Evolutionary conservation across 2,329 filamentous ascomycete genomes (phyloP).

Genomic region (Ascochyta clinopodiicola): DNA sequence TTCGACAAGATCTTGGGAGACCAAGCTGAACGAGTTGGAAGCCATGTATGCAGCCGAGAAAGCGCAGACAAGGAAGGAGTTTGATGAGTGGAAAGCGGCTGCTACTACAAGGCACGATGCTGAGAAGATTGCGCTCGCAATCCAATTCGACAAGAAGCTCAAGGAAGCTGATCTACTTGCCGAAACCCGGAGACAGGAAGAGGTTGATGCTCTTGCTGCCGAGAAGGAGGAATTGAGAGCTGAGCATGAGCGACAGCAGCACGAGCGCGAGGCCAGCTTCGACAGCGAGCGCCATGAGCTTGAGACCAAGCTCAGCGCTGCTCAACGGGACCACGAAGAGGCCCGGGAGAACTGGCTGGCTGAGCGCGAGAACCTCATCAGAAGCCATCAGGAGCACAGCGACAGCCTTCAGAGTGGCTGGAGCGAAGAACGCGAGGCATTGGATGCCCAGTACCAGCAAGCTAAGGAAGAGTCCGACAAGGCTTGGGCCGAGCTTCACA

Average conservation of each 20-base stretch:
- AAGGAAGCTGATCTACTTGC: constrained; percentile 58
- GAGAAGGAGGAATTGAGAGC: constrained; percentile 46
- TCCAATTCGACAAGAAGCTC: constrained; percentile 49
- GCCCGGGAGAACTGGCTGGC: constrained; percentile 57
- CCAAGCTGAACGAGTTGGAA: constrained; percentile 54
- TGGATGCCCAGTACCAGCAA: constrained; percentile 43
- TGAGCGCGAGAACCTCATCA: constrained; percentile 47
- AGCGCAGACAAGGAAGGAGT: constrained; percentile 43
- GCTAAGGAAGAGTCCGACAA: constrained; percentile 55
- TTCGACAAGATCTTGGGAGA: constrained; percentile 49
- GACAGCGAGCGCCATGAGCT: constrained; percentile 52
- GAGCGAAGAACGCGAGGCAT: constrained; percentile 59
- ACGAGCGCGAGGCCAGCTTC: constrained; percentile 52
- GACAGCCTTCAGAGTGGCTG: constrained; percentile 58
- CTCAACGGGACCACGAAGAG: constrained; percentile 54
- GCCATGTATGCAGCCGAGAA: constrained; percentile 46
- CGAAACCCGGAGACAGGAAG: constrained; percentile 56
- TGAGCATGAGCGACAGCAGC: constrained; percentile 43
- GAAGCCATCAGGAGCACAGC: constrained; percentile 57
- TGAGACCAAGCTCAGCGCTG: constrained; percentile 47
- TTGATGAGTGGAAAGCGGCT: constrained; percentile 54
- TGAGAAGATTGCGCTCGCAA: constrained; percentile 49
- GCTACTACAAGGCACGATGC: constrained; percentile 43
- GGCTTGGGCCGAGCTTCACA: constrained; percentile 52
- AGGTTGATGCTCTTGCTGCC: constrained; percentile 43